Percentiles rank a stretch among this genome's conserved stretches.
Evolutionary conservation across 805 yeast species (phyloP).

Genomic region (Kregervanrija pseudodelftensis): DNA sequence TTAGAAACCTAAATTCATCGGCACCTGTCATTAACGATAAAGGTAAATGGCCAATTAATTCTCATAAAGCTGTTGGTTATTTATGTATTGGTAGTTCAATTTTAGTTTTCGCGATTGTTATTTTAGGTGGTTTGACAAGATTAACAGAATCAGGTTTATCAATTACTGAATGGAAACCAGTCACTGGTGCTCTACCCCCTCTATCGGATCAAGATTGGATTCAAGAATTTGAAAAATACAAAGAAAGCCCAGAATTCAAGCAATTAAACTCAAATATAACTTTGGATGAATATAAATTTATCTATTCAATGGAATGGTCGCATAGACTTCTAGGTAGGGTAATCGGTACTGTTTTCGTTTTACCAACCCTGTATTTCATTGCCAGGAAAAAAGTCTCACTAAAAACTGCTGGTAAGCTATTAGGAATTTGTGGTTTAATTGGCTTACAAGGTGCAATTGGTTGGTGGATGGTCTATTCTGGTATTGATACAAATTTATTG

Average conservation of each 20-base stretch:
- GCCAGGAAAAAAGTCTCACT: constrained; percentile 56
- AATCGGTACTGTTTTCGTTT: constrained; percentile 74
- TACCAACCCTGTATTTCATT: constrained; percentile 83
- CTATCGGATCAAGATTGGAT: constrained; percentile 76
- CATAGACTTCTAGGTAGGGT: constrained; percentile 90
- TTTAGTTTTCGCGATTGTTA: constrained; percentile 88
- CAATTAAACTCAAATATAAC: constrained; percentile 84
- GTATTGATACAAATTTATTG: constrained; percentile 74
- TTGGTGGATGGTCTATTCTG: constrained; percentile 99
- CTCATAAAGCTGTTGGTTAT: constrained; percentile 65
- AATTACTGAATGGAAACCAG: constrained; percentile 98
- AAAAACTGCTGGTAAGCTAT: constrained; percentile 57
- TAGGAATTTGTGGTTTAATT: constrained; percentile 67
- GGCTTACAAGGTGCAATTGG: constrained; percentile 96
- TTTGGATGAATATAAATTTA: constrained; percentile 88
- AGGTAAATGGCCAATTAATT: constrained; percentile 32
- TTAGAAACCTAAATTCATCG: background rate
- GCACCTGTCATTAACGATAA: constrained; percentile 1
- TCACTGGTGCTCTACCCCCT: constrained; percentile 93
- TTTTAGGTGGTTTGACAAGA: constrained; percentile 94
- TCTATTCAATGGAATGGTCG: constrained; percentile 96
- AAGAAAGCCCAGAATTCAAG: constrained; percentile 84
- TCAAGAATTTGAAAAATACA: constrained; percentile 72
- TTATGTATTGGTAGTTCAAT: constrained; percentile 86
- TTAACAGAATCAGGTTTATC: constrained; percentile 93